Base-by-base conservation (phyloP, 164 flowering plant species). In the Berberis thunbergii region DNA sequence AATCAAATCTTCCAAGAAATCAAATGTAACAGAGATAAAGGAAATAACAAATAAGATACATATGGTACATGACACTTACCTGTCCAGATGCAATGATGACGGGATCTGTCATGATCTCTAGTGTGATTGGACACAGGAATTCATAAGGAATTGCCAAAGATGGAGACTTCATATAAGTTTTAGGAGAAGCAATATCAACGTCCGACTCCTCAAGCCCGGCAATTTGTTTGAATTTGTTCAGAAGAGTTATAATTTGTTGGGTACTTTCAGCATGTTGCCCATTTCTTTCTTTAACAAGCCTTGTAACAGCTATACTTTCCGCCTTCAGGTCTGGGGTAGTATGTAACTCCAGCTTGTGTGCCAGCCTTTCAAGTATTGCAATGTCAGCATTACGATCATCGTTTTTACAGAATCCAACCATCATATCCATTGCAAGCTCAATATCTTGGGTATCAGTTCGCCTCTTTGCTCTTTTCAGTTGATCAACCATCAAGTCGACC, bases 361-460 rank as follows among this genome's bases (percentile, higher is more conserved):
- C 93, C n/a, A 91, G 68, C 72, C 97, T 75, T 57, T 86, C 93
- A 1, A 84, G 45, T 50, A 82, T 85, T 49, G 96, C 96, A 48
- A 72, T 79, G 55, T 86, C 96, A 12, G 89, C 86, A 70, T 83
- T 88, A 13, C 85, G 66, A 7, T 77, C 91, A 62, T 85, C 78
- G 2, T 77, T 63, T 63, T 81, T 77, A 4, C 85, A 81, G 60
- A 85, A 79, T 1, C 83, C 81, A 59, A 85, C 87, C 87, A 91
- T 83, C 81, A 85, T 66, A 61, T 91, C 97, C 91, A 91, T 84
- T n/a, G 90, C 86, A 40, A 88, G 84, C 69, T 91, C 97, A 42
- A 88, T 85, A 54, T 88, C 97, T 57, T 83, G 88, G 41, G 87
- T 84, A 52, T 91, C 97, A 1, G 86, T 81, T 48, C 94, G 67